These are phyloP conservation scores for Metschnikowia cubensis DNA, from an alignment of 805 yeast genomes.

Conservation along the genomic window DNA sequence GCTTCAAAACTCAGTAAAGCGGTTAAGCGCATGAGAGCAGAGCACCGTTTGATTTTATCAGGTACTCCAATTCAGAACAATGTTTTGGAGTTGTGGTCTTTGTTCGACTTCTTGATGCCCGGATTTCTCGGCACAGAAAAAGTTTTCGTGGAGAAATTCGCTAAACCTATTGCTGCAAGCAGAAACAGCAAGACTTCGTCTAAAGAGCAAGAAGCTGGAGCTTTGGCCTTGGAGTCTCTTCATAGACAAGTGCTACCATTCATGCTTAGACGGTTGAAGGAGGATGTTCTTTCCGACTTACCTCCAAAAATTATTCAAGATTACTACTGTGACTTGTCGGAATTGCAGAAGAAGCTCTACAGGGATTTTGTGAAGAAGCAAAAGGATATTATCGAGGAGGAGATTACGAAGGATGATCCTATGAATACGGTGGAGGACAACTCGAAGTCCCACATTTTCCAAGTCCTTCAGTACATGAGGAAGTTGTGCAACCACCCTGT, in stretches of 20 bases:
- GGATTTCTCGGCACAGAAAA: constrained; percentile 96
- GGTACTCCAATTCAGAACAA: constrained; percentile 99
- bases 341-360: constrained; percentile 81
- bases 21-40: constrained; percentile 77
- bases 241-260: constrained; percentile 97
- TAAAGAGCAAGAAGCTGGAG: constrained; percentile 95
- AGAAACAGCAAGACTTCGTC: constrained; percentile 83
- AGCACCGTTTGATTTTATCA: constrained; percentile 84
- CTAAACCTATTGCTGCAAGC: constrained; percentile 96
- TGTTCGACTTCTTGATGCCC: constrained; percentile 97
- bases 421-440: constrained; percentile 39
- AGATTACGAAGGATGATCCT: constrained; percentile 39
- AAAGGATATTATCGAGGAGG: constrained; percentile 64
- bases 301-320: constrained; percentile 99
- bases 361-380: constrained; percentile 87
- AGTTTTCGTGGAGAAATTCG: constrained; percentile 88
- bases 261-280: constrained; percentile 91
- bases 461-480: constrained; percentile 95
- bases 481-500: constrained; percentile 96
- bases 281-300: constrained; percentile 89
- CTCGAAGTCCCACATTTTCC: constrained; percentile 89
- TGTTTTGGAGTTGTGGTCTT: constrained; percentile 94
- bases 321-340: constrained; percentile 93
- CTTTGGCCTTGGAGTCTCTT: constrained; percentile 88
- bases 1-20: constrained; percentile 83